Conservation (phyloP, 305 asterid genomes). For the Solanum chacoense region DNA sequence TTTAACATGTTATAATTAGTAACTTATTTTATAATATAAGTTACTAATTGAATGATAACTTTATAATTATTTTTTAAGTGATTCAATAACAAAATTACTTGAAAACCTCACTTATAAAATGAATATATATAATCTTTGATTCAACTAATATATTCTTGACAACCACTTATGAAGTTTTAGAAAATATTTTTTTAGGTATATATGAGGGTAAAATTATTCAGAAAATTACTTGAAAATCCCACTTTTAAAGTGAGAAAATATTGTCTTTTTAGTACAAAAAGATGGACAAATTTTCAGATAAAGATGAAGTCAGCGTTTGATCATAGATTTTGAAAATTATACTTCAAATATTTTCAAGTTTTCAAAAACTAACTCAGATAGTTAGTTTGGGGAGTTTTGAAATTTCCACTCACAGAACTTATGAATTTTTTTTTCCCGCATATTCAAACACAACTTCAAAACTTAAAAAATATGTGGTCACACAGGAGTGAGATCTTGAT, state of each 20-base stretch:
- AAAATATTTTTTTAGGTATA: background rate
- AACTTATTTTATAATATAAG: background rate
- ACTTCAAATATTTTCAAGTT: background rate
- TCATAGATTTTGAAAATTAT: background rate
- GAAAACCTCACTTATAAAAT: background rate
- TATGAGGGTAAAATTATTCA: background rate
- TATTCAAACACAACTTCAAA: background rate
- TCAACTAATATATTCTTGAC: background rate
- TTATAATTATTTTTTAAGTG: background rate
- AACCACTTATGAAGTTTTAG: background rate
- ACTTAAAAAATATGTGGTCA: background rate
- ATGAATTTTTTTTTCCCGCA: background rate
- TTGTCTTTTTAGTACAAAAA: background rate
- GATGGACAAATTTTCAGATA: background rate
- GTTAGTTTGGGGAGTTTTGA: background rate
- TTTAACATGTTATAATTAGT: background rate
- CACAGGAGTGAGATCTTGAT: background rate
- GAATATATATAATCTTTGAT: background rate
- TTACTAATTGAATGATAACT: background rate
- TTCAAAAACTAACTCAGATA: background rate
- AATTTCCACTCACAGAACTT: background rate
- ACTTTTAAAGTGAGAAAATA: background rate
- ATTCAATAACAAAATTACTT: background rate
- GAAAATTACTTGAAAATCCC: background rate
- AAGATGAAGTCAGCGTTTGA: background rate